Evolutionary conservation across 2,329 filamentous ascomycete species (phyloP).

Genomic region (Trichoderma oligosporum): DNA sequence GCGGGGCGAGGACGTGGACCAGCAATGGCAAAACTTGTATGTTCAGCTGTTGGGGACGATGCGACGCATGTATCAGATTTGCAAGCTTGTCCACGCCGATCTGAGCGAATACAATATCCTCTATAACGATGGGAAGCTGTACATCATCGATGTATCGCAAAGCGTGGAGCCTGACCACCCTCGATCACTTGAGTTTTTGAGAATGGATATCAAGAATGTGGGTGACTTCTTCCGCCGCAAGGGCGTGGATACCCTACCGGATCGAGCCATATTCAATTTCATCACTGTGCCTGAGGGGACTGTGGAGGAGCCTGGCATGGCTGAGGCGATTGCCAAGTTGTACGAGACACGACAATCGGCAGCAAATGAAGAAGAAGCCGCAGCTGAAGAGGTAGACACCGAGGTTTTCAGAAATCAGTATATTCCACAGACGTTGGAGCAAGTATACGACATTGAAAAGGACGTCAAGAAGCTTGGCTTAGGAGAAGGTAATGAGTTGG

Average conservation of each 20-base stretch:
- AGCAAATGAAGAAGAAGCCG: slow-evolving; percentile 49
- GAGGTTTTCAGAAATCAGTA: slow-evolving; percentile 95
- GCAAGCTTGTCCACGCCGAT: slow-evolving; percentile 90
- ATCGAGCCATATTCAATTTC: slow-evolving; percentile 80
- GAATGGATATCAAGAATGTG: slow-evolving; percentile 98
- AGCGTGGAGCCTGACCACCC: slow-evolving; percentile 97
- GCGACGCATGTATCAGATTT: slow-evolving; percentile 89
- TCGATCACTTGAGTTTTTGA: slow-evolving; percentile 82
- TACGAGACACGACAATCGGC: slow-evolving; percentile 54
- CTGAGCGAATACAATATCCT: slow-evolving; percentile 97
- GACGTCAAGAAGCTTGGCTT: slow-evolving; percentile 74
- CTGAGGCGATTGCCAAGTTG: slow-evolving; percentile 60
- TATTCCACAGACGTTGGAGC: slow-evolving; percentile 90
- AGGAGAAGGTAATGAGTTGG: slow-evolving; percentile 70
- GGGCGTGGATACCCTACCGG: slow-evolving; percentile 74
- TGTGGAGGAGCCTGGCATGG: slow-evolving; percentile 59
- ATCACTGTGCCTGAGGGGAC: slow-evolving; percentile 62
- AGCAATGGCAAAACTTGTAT: slow-evolving; percentile 76
- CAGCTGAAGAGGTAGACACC: slow-evolving; percentile 71
- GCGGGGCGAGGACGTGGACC: slow-evolving; percentile 60
- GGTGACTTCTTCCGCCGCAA: slow-evolving; percentile 87
- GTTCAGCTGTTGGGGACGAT: slow-evolving; percentile 81
- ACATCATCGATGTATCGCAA: slow-evolving; percentile 96
- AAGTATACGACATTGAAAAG: slow-evolving; percentile 94
- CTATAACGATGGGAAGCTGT: slow-evolving; percentile 77